These are phyloP conservation scores for Acacia confusa DNA, from an alignment of 306 rosid species.

Conservation along the genomic window DNA sequence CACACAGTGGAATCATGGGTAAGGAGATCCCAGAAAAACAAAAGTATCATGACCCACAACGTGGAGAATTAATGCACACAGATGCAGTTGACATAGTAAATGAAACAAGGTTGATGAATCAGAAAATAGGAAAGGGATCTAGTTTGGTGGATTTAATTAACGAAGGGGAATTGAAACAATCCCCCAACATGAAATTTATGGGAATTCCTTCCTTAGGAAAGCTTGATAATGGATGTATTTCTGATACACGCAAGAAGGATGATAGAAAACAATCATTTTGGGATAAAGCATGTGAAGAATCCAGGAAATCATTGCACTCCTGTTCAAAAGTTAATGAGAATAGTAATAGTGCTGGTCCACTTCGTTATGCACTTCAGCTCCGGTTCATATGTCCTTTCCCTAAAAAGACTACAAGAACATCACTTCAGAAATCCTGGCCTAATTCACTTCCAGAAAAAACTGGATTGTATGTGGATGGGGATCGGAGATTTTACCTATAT, in stretches of 20 bases:
- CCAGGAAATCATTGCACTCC: constrained; percentile 47
- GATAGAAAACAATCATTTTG: constrained; percentile 49
- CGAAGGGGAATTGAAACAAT: constrained; percentile 42
- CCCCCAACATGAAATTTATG: constrained; percentile 24
- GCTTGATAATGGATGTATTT: constrained; percentile 30
- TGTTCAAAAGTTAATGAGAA: constrained; percentile 63
- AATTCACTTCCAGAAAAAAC: constrained; percentile 50
- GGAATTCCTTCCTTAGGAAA: constrained; percentile 33
- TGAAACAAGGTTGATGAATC: constrained; percentile 35
- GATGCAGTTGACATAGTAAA: constrained; percentile 38
- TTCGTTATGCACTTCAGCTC: constrained; percentile 95
- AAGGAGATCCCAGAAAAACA: constrained; percentile 32
- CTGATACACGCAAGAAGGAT: constrained; percentile 37
- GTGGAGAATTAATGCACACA: constrained; percentile 40
- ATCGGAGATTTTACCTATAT: constrained; percentile 84
- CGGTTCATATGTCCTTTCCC: constrained; percentile 81
- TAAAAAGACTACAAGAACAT: constrained; percentile 53
- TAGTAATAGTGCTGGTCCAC: constrained; percentile 54
- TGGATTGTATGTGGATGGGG: constrained; percentile 52
- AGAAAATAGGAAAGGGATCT: constrained; percentile 39
- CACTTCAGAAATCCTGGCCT: constrained; percentile 57
- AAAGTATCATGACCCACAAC: constrained; percentile 23
- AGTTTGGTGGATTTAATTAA: constrained; percentile 43
- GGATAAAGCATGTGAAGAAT: constrained; percentile 50
- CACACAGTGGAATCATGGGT: constrained; percentile 27